Base-by-base conservation (phyloP, 176 grass and related monocot genomes). In the Pontederia paniculata region DNA sequence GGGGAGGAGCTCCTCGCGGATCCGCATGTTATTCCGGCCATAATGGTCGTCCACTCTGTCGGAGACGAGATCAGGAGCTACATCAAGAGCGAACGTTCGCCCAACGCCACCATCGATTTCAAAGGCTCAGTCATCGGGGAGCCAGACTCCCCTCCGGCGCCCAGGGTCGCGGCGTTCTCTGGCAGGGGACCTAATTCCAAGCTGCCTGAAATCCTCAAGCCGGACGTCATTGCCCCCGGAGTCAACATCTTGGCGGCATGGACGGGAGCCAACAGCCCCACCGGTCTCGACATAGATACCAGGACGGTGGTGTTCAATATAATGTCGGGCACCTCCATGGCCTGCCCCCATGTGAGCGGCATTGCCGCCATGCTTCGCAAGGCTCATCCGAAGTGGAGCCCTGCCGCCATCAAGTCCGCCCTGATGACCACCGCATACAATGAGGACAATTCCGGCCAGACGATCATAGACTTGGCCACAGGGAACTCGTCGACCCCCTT, bases 391-490 rank as follows among this genome's bases (percentile, higher is more conserved):
- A 71, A 74, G 0, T 94, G 88, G 88, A 94, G 83, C 70, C 88
- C 88, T 0, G 73, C 88, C 10, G 83, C 77, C 60, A 72, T 94
- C 49, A 88, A 84, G 58, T 94, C 88, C 9, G 83, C 88, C 48
- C 73, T 94, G 5, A 94, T 94, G 88, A 94, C 88, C 5, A 88
- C 88, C 4, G 88, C 88, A 22, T 94, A 88, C 70, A 94, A 94
- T 58, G 0, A 67, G 44, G 88, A 94, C 68, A 78, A 94, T 54
- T 55, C 83, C 20, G 80, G 58, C 0, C 66, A 73, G 5, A 62
- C 23, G 63, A 94, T 94, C 75, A 77, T 79, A 58, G 93, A 97
- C 68, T 72, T 97, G 25, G 59, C 91, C 17, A 87, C 71, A 10
- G 82, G 80, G 42, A 14, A 0, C 0, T 55, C 65, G 52, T 90